Evolutionary conservation across 2,329 filamentous ascomycete genomes (phyloP).

Genomic region (Cladophialophora carrionii): DNA sequence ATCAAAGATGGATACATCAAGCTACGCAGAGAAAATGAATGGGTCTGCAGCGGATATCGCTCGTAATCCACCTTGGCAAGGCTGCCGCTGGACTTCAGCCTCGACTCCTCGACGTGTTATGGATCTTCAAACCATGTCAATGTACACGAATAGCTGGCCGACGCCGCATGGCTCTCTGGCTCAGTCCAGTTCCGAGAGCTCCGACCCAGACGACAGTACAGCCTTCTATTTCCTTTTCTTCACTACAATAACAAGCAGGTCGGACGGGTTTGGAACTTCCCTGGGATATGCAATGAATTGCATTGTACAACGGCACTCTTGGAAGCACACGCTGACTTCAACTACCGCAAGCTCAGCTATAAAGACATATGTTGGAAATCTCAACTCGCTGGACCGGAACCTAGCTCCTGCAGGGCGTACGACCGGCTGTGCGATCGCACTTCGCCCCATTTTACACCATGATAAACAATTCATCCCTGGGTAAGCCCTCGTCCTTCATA

Average conservation of each 20-base stretch:
- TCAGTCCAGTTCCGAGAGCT: not conserved
- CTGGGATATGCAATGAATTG: too few species aligned
- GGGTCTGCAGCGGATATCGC: constrained; percentile 33
- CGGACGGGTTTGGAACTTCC: too few species aligned
- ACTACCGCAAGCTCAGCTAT: not conserved
- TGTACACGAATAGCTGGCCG: not conserved
- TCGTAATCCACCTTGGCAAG: constrained; percentile 30
- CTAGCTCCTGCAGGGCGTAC: not conserved
- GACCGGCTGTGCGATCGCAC: not conserved
- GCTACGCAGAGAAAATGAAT: constrained; percentile 30
- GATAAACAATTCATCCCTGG: constrained; percentile 79
- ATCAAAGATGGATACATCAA: constrained; percentile 26
- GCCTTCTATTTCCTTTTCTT: not conserved
- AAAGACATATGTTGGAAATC: constrained; percentile 5
- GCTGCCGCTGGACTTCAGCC: constrained; percentile 20
- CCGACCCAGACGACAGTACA: not conserved
- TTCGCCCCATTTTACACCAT: constrained; percentile 55
- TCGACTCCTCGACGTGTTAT: not conserved
- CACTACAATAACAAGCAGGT: not conserved
- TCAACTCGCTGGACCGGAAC: not conserved
- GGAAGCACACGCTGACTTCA: not conserved
- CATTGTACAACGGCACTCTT: not conserved
- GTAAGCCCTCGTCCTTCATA: constrained; percentile 76
- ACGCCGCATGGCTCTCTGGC: not conserved
- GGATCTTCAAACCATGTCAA: not conserved